Evolutionary conservation across 2,329 filamentous ascomycete genomes (phyloP).

Genomic region (Shiraia bambusicola): DNA sequence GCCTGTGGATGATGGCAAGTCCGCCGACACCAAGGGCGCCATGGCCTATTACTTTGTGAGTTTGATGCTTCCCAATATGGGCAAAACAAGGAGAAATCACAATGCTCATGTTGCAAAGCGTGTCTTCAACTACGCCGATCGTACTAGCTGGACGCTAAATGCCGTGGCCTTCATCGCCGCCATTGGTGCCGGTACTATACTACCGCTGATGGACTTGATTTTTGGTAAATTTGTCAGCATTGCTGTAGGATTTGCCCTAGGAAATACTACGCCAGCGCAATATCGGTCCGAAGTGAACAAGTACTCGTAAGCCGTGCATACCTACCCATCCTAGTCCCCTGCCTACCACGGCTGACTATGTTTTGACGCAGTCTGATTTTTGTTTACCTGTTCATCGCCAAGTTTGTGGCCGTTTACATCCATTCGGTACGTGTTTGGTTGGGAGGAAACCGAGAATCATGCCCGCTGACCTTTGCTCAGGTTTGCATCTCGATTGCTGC

Average conservation of each 20-base stretch:
- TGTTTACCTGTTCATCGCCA: slow-evolving; percentile 68
- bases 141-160: slow-evolving; percentile 35
- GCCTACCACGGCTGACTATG: too few relatives aligned
- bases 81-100: not conserved
- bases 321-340: too few relatives aligned
- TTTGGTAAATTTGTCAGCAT: slow-evolving; percentile 53
- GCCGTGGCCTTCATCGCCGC: slow-evolving; percentile 39
- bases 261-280: slow-evolving; percentile 30
- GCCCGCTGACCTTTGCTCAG: slow-evolving; percentile 17
- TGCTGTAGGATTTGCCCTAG: slow-evolving; percentile 49
- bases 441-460: not conserved
- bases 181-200: slow-evolving; percentile 47
- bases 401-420: slow-evolving; percentile 62
- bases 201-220: slow-evolving; percentile 55
- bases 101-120: slow-evolving; percentile 26
- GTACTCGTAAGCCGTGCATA: slow-evolving; percentile 26
- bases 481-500: slow-evolving; percentile 53
- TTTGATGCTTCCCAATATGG: not conserved
- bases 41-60: slow-evolving; percentile 29
- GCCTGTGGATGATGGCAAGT: slow-evolving; percentile 7
- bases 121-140: slow-evolving; percentile 40
- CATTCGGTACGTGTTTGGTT: slow-evolving; percentile 21
- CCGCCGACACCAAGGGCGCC: slow-evolving; percentile 18
- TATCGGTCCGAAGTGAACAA: slow-evolving; percentile 45
- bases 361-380: slow-evolving; percentile 69